Evolutionary conservation across 1,284 basidiomycete species (phyloP).

Genomic region (Xanthoconium separans): DNA sequence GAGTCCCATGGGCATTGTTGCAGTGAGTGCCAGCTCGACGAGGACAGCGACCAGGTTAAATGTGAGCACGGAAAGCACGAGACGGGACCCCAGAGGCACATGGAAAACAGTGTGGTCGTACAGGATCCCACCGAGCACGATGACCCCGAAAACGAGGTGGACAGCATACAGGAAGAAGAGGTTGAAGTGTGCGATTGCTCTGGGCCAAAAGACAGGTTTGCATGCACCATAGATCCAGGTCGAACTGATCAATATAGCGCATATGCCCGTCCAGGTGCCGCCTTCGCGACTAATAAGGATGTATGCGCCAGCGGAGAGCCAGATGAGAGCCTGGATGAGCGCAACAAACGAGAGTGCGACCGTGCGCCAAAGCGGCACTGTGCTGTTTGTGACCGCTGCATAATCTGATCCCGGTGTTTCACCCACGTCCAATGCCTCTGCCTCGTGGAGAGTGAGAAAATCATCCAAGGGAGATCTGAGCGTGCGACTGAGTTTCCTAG

Average conservation of each 20-base stretch:
- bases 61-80: conserved; percentile 29
- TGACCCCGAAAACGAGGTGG: conserved; percentile 34
- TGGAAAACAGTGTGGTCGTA: conserved; percentile 37
- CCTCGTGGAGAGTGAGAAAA: conserved; percentile 48
- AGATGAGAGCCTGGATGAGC: conserved; percentile 42
- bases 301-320: conserved; percentile 44
- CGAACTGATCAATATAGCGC: conserved; percentile 35
- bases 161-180: conserved; percentile 44
- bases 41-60: conserved; percentile 38
- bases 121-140: conserved; percentile 40
- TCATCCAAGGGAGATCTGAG: conserved; percentile 32
- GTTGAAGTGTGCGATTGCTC: conserved; percentile 43
- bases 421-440: conserved; percentile 39
- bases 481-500: conserved; percentile 12
- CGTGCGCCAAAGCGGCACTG: conserved; percentile 55
- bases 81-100: conserved; percentile 29
- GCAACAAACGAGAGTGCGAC: conserved; percentile 48
- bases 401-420: not conserved
- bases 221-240: conserved; percentile 50
- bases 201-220: conserved; percentile 40
- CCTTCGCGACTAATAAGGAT: conserved; percentile 27
- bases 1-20: conserved; percentile 46
- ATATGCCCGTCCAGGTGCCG: conserved; percentile 26
- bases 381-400: conserved; percentile 2
- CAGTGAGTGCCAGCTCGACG: conserved; percentile 34